Percentiles rank a stretch among this genome's conserved stretches.
Conservation (phyloP, 495 filamentous ascomycete genomes). For the Lepidopterella palustris region DNA sequence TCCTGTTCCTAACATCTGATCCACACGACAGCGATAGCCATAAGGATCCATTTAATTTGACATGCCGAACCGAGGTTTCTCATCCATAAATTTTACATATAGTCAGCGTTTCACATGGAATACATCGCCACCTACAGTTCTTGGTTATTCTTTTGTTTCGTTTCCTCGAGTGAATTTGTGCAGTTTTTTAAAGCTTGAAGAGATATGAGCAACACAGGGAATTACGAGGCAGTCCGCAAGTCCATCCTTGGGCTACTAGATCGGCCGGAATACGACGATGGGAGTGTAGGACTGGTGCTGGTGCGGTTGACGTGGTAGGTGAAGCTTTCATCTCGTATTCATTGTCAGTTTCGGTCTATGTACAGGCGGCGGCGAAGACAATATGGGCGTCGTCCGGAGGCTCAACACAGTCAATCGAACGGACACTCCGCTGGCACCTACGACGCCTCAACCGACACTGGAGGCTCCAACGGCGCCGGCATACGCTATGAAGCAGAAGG, state of each 20-base stretch:
- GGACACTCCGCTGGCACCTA: constrained; percentile 59
- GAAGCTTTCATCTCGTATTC: neutral
- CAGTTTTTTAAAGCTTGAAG: neutral
- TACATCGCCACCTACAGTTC: neutral
- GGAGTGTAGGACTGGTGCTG: constrained; percentile 55
- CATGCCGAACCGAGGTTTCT: neutral
- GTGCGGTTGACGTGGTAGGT: constrained; percentile 56
- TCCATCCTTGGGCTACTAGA: constrained; percentile 50
- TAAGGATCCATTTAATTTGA: too few relatives aligned
- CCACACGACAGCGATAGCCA: neutral
- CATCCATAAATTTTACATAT: neutral
- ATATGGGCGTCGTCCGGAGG: too few relatives aligned
- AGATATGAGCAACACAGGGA: constrained; percentile 19
- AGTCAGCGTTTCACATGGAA: neutral
- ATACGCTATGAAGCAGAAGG: constrained; percentile 60
- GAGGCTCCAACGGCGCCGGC: constrained; percentile 57
- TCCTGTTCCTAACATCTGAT: neutral
- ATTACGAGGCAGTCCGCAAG: constrained; percentile 49
- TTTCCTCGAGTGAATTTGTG: neutral
- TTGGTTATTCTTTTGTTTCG: neutral
- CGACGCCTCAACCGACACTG: constrained; percentile 51
- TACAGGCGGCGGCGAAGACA: too few relatives aligned
- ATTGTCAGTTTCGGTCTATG: too few relatives aligned
- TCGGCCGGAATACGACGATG: constrained; percentile 57
- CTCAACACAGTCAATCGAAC: neutral